These are phyloP conservation scores for Botryotinia globosa DNA, from an alignment of 2,329 filamentous ascomycete genomes.

Conservation along the genomic window DNA sequence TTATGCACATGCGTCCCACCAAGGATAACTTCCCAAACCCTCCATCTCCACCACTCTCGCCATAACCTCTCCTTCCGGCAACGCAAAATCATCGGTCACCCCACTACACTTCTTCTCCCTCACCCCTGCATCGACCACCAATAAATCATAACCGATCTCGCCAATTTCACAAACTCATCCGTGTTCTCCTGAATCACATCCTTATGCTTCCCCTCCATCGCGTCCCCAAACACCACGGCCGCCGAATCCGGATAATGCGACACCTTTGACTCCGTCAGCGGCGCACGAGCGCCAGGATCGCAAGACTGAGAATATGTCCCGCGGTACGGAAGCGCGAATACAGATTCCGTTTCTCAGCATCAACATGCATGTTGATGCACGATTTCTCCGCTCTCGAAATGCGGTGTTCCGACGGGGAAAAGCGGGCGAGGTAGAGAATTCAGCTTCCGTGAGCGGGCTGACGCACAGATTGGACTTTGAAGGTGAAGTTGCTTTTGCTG, in stretches of 20 bases:
- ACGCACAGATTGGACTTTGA: not conserved
- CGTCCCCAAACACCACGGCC: not conserved
- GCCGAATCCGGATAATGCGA: not conserved
- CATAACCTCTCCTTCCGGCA: not conserved
- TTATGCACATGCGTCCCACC: not conserved
- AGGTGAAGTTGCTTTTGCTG: not conserved
- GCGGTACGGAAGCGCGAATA: not conserved
- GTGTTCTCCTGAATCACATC: not conserved
- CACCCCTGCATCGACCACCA: not conserved
- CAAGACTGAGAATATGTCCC: not conserved
- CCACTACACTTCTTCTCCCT: not conserved
- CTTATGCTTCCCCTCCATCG: not conserved
- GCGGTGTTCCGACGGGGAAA: not conserved
- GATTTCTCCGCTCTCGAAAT: not conserved
- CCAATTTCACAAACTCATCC: not conserved
- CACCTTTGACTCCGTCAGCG: not conserved
- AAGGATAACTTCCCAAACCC: not conserved
- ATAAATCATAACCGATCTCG: not conserved
- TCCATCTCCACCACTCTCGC: not conserved
- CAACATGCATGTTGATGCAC: not conserved
- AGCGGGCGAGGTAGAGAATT: not conserved
- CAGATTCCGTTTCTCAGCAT: not conserved
- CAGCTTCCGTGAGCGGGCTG: not conserved
- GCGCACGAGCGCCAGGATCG: not conserved
- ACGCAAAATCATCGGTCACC: not conserved